These are phyloP conservation scores for Trichothecium sympodiale DNA, from an alignment of 2,329 filamentous ascomycete genomes.

Conservation along the genomic window DNA sequence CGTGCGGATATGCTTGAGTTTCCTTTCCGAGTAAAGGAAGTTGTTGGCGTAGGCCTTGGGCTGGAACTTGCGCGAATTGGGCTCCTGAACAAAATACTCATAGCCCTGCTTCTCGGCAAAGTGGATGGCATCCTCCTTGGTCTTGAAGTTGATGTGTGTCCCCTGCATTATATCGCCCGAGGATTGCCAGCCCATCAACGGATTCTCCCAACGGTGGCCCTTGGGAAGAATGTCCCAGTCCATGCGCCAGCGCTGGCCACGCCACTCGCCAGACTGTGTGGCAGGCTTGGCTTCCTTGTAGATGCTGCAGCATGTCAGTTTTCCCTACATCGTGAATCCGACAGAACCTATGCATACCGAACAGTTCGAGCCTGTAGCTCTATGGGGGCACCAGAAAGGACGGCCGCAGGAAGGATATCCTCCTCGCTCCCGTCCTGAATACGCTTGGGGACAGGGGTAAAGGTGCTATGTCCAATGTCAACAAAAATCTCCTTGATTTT, in stretches of 20 bases:
- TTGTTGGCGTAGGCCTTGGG: conserved; percentile 97
- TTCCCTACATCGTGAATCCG: conserved; percentile 5
- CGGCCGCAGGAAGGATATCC: conserved; percentile 60
- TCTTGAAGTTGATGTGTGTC: conserved; percentile 79
- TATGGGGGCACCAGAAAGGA: conserved; percentile 82
- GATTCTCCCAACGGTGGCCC: conserved; percentile 97
- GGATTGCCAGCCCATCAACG: conserved; percentile 96
- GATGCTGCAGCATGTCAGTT: conserved; percentile 50
- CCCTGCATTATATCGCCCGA: conserved; percentile 93
- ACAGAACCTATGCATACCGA: conserved; percentile 47
- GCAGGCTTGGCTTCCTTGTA: conserved; percentile 88
- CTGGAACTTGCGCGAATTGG: conserved; percentile 72
- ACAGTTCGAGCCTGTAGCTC: conserved; percentile 92
- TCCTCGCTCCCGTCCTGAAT: conserved; percentile 88
- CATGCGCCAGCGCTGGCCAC: conserved; percentile 83
- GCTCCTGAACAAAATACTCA: conserved; percentile 97
- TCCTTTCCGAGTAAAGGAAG: conserved; percentile 74
- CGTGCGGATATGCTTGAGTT: conserved; percentile 77
- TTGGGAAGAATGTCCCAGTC: conserved; percentile 93
- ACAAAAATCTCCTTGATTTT: background rate
- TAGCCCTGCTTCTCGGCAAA: conserved; percentile 99
- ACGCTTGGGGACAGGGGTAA: conserved; percentile 80
- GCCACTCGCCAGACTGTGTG: conserved; percentile 87
- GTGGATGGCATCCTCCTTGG: conserved; percentile 84
- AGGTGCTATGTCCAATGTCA: conserved; percentile 47